A percentile compares a stretch with the other conserved stretches of the same genome.
Conservation (phyloP, 2,329 filamentous ascomycete genomes). For the Colletotrichum graminicola region DNA sequence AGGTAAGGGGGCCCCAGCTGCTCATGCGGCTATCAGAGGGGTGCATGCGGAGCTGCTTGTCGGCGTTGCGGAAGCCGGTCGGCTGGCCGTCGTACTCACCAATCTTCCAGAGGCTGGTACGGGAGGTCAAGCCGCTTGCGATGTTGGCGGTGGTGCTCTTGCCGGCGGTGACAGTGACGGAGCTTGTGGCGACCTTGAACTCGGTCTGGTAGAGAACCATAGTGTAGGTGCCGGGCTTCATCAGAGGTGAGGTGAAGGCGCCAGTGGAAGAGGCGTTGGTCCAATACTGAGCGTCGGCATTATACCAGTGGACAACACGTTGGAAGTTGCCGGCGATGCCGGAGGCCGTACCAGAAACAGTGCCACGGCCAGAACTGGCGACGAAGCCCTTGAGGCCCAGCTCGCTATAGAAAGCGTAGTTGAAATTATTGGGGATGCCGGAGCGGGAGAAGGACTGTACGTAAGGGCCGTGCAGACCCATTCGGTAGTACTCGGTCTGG, state of each 20-base stretch:
- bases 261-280: conserved; percentile 66
- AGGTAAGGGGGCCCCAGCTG: conserved; percentile 70
- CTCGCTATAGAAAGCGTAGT: conserved; percentile 70
- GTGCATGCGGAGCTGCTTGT: conserved; percentile 76
- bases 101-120: conserved; percentile 71
- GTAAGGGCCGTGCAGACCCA: conserved; percentile 76
- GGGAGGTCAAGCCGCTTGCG: conserved; percentile 58
- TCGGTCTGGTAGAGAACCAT: conserved; percentile 74
- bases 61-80: conserved; percentile 74
- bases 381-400: conserved; percentile 71
- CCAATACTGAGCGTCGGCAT: conserved; percentile 74
- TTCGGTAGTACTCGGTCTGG: conserved; percentile 71
- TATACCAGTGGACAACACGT: conserved; percentile 75
- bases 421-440: conserved; percentile 64
- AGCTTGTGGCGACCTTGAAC: conserved; percentile 64
- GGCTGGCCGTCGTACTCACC: conserved; percentile 75
- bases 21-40: conserved; percentile 74
- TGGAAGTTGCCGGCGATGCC: conserved; percentile 66
- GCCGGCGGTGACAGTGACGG: conserved; percentile 64
- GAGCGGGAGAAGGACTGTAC: conserved; percentile 70
- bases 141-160: conserved; percentile 63
- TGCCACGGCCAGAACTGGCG: conserved; percentile 66
- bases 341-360: conserved; percentile 70
- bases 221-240: conserved; percentile 78
- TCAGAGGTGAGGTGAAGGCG: conserved; percentile 72